Evolutionary conservation across 768 basidiomycete species (phyloP).

Genomic region (Ramaria sp.): DNA sequence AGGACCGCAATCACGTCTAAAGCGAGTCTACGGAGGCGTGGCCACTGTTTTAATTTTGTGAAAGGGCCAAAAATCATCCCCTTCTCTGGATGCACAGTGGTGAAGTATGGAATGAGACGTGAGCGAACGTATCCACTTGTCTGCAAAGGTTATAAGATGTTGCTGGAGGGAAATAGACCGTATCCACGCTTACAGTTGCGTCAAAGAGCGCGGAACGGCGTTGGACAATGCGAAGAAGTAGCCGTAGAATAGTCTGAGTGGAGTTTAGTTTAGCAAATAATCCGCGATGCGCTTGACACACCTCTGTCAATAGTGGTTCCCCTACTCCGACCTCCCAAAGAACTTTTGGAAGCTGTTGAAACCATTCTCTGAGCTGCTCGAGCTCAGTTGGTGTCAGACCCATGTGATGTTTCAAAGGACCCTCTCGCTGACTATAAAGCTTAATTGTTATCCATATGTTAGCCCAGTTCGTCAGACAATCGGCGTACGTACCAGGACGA

Average conservation of each 20-base stretch:
- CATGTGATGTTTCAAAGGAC: slow-evolving; percentile 36
- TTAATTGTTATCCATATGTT: slow-evolving; percentile 19
- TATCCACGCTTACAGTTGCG: slow-evolving; percentile 4
- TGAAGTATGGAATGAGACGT: slow-evolving; percentile 72
- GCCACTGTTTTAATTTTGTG: slow-evolving; percentile 41
- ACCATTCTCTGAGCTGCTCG: slow-evolving; percentile 47
- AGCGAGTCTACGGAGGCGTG: slow-evolving; percentile 41
- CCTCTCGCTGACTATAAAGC: slow-evolving; percentile 50
- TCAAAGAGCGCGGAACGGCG: slow-evolving; percentile 24
- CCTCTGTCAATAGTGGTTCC: slow-evolving; percentile 51
- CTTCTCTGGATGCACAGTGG: slow-evolving; percentile 59
- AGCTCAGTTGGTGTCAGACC: slow-evolving; percentile 18
- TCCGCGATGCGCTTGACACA: slow-evolving; percentile 19
- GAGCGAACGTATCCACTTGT: slow-evolving; percentile 38
- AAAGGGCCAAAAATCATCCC: slow-evolving; percentile 74
- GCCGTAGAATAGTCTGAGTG: slow-evolving; percentile 33
- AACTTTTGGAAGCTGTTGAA: slow-evolving; percentile 62
- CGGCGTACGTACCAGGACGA: slow-evolving; percentile 43
- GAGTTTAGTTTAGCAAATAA: background rate
- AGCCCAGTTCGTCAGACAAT: background rate
- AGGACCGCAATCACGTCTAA: slow-evolving; percentile 47
- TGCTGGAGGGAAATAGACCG: slow-evolving; percentile 1
- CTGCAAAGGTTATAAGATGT: slow-evolving; percentile 22
- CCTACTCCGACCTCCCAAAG: slow-evolving; percentile 74
- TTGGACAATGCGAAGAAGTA: slow-evolving; percentile 52